A percentile compares a stretch with the other conserved stretches of the same genome.
These are phyloP conservation scores for Calonectria ilicicola DNA, from an alignment of 2,329 filamentous ascomycete species.

Conservation along the genomic window DNA sequence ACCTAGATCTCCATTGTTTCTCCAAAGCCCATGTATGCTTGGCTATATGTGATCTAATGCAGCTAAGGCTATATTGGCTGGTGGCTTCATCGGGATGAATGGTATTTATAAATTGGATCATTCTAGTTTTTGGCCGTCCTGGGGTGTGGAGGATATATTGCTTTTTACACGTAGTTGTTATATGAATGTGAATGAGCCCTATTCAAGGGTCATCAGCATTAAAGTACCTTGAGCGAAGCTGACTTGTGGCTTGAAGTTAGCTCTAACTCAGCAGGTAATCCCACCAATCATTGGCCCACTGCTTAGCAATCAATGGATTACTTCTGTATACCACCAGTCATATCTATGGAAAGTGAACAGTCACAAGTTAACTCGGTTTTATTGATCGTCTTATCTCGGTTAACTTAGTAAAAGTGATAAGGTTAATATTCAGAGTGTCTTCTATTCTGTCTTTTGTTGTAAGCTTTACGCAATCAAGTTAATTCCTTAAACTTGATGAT, in stretches of 20 bases:
- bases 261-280: not conserved
- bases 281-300: not conserved
- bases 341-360: too few species aligned
- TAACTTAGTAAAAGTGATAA: not conserved
- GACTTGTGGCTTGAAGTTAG: not conserved
- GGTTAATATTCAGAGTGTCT: too few species aligned
- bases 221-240: not conserved
- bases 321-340: too few species aligned
- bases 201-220: not conserved
- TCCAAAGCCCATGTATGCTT: not conserved
- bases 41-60: constrained; percentile 13
- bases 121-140: not conserved
- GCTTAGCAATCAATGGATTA: not conserved
- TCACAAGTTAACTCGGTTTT: too few species aligned
- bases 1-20: not conserved
- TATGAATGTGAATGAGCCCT: not conserved
- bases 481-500: constrained; percentile 18
- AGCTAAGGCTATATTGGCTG: not conserved
- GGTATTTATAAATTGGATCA: constrained; percentile 17
- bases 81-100: constrained; percentile 6
- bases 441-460: not conserved
- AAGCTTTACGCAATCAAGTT: not conserved
- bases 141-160: too few species aligned
- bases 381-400: not conserved
- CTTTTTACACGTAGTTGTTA: too few species aligned